Base-by-base conservation (phyloP, 1,139 yeast genomes). In the Candida sanyaensis region DNA sequence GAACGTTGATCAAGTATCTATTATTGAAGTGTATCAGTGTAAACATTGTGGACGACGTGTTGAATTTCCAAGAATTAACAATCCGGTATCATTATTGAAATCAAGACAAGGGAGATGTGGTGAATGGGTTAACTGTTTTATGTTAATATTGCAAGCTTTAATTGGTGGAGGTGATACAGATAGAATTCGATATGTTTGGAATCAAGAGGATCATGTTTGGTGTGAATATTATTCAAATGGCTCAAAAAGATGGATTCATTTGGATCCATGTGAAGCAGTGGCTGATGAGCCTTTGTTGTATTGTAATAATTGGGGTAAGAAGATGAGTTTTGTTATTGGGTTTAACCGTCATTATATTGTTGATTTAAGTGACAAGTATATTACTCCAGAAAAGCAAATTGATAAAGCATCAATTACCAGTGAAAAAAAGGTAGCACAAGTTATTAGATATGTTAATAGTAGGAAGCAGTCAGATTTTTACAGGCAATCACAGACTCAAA, bases 171-270 rank as follows among this genome's bases (percentile, higher is more conserved):
- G 71, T 6, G 52, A 63, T 6, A 90, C 87, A 1, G 68, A 83
- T 6, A 71, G 80, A 34, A 74, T 78, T 0, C 68, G 99, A 47
- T 91, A 86, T 61, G 74, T 91, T 2, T 88, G 96, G 96, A 91
- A 91, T 63, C 73, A 80, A 5, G 99, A 92, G 62, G 98, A 92
- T 61, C 99, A 92, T 63, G 97, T 89, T 0, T 92, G 98, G 99
- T 86, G 96, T 58, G 99, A 92, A 62, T 86, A 87, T 56, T 92
- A 82, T 62, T 88, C 96, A 1, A 65, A 61, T 0, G 61, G 69
- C 21, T 73, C 80, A 53, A 64, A 75, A 43, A 69, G 91, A 48
- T 92, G 98, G 98, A 76, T 91, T 27, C 98, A 92, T 64, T 72
- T 88, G 27, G 99, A 92, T 59, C 82, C 92, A 5, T 92, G 98